phyloP scores from a whole-genome alignment of 768 basidiomycete species.

The Cyclocybe aegerita region DNA sequence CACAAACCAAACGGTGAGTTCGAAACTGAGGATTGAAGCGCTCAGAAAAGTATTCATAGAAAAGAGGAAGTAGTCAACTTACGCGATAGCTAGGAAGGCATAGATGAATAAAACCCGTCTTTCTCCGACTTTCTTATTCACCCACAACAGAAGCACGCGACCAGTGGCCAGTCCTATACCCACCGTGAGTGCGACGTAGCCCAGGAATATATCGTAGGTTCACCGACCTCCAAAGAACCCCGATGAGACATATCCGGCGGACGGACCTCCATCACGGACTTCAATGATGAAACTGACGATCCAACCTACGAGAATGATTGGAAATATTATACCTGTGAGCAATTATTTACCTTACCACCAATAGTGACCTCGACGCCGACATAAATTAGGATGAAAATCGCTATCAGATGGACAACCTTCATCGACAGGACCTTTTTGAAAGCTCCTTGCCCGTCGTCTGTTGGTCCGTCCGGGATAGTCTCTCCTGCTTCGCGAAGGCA shows the following conservation, averaged over 20 bases:
- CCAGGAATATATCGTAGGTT: not conserved
- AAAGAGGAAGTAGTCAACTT: constrained; percentile 8
- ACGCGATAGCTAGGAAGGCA: constrained; percentile 49
- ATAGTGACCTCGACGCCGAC: constrained; percentile 69
- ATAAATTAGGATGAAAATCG: constrained; percentile 64
- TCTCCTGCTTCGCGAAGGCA: constrained; percentile 57
- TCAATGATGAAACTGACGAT: constrained; percentile 59
- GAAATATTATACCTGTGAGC: too few relatives aligned
- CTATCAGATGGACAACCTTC: constrained; percentile 59
- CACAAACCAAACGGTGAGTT: constrained; percentile 68
- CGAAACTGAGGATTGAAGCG: constrained; percentile 38
- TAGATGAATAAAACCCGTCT: constrained; percentile 53
- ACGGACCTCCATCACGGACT: constrained; percentile 34
- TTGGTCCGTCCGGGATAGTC: constrained; percentile 31
- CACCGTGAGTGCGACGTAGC: not conserved
- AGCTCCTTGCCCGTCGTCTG: constrained; percentile 34
- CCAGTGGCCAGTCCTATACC: constrained; percentile 53
- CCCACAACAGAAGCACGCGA: constrained; percentile 54
- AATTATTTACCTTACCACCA: constrained; percentile 31
- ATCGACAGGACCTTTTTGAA: constrained; percentile 50
- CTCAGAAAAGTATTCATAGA: too few relatives aligned
- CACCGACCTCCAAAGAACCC: constrained; percentile 49
- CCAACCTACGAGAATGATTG: constrained; percentile 47
- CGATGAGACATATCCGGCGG: constrained; percentile 53
- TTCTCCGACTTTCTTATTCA: constrained; percentile 59